Percentiles rank a stretch among this genome's conserved stretches.
Evolutionary conservation across 1,284 basidiomycete genomes (phyloP).

Genomic region (Inonotus hispidus): DNA sequence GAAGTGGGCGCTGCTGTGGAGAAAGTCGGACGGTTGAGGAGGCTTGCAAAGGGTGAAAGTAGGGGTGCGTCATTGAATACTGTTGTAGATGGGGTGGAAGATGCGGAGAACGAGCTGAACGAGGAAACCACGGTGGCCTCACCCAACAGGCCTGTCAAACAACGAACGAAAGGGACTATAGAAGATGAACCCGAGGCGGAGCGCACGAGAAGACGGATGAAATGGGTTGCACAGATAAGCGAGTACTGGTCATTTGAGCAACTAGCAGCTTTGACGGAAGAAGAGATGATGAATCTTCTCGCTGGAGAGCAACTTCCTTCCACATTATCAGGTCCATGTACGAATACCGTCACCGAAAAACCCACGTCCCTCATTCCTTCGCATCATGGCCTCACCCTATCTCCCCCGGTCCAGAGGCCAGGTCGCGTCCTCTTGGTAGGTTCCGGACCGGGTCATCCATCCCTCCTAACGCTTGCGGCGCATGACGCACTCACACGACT

Average conservation of each 20-base stretch:
- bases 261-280: constrained; percentile 62
- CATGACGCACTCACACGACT: constrained; percentile 69
- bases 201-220: constrained; percentile 58
- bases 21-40: constrained; percentile 69
- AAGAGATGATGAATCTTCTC: constrained; percentile 66
- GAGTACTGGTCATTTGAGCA: constrained; percentile 90
- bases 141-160: constrained; percentile 78
- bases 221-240: constrained; percentile 88
- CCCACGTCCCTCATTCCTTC: not conserved
- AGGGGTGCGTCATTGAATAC: constrained; percentile 20
- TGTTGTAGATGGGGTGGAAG: constrained; percentile 27
- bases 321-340: constrained; percentile 20
- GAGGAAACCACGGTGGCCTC: constrained; percentile 58
- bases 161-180: constrained; percentile 33
- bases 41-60: constrained; percentile 45
- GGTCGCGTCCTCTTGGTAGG: constrained; percentile 87
- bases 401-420: constrained; percentile 30
- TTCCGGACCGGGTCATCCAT: constrained; percentile 92
- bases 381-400: constrained; percentile 26
- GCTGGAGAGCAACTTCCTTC: constrained; percentile 34
- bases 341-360: not conserved
- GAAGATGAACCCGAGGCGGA: constrained; percentile 46
- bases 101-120: constrained; percentile 32
- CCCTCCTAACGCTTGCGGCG: constrained; percentile 85
- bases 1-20: constrained; percentile 76